Base-by-base conservation (phyloP, 1,284 basidiomycete genomes). In the Heterobasidion irregulare region DNA sequence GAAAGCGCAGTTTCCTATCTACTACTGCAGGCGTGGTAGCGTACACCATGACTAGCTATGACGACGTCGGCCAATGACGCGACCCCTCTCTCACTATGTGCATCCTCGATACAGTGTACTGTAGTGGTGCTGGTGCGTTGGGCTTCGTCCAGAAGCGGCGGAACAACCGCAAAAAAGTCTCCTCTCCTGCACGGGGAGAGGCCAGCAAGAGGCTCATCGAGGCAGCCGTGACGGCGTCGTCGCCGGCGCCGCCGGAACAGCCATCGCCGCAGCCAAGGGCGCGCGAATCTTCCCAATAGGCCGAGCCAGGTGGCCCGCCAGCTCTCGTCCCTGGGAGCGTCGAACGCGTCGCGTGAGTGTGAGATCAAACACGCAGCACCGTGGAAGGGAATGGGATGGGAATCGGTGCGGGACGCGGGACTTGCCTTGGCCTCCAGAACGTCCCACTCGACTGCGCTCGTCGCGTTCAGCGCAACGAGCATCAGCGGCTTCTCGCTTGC, bases 391-490 rank as follows among this genome's bases (percentile, higher is more conserved):
- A 26, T 26, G 26, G 26, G 26, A 26, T 26, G 26, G 4, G 26
- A 26, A 26, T 26, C 26, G 26, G 26, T 26, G 47, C 45, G 18
- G n/a, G 10, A 18, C 19, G 1, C 12, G 41, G 33, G 19, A 60
- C 72, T 32, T 58, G 84, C 87, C 75, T 84, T 89, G 60, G 64
- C 59, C 54, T 81, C 75, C 53, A 90, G 71, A 53, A 78, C 75
- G 16, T 81, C 79, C 84, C 84, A 89, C 15, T 80, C 76, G 6
- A 83, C 76, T 48, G 68, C 70, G 43, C 78, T 66, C 18, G 79
- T 77, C 36, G 82, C 75, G 60, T 86, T 88, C 59, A 90, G 67
- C 3, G 82, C 85, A 47, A 90, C 74, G 53, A 90, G 70, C 76
- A 90, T 74, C 53, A 86, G 54, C 8, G 70, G 68, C 26, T 67